Base-by-base conservation (phyloP, 2,329 filamentous ascomycete genomes). In the Stagonosporopsis tanaceti region DNA sequence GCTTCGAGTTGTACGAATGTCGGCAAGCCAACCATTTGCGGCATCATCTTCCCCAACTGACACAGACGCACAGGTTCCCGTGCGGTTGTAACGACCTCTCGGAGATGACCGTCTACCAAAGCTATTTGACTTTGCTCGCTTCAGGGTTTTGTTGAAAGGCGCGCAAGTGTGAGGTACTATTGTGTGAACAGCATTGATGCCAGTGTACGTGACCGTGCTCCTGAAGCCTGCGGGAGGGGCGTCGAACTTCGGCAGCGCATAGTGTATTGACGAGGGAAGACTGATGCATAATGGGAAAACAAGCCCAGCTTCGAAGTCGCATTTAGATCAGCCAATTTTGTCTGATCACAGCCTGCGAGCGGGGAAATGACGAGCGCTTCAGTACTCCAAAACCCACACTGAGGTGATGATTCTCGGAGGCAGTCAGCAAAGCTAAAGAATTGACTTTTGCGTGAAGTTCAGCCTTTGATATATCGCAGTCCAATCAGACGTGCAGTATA, bases 11-110 rank as follows among this genome's bases (percentile, higher is more conserved):
- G 12, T 42, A 57, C 53, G 24, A 44, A 3, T n/a, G 20, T 20
- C 9, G 30, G 30, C 20, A 20, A 44, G 25, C 42, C 30, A 39
- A 52, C 30, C 47, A 37, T 44, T 25, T 51, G 6, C 22, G 20
- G 47, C 39, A n/a, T 20, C 11, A 14, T 22, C 2, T 32, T 44
- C 53, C 42, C 35, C 7, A n/a, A 20, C 20, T 52, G 25, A 32
- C 47, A 57, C 47, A 44, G 25, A 25, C 11, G 28, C 5, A 41
- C 35, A 44, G 32, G 25, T 44, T 28, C 20, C 54, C 42, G 42
- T 44, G 27, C 48, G 54, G 48, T 38, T 57, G 47, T 27, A 17
- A 44, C 38, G 17, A 8, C 8, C 2, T 15, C 9, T 15, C 17
- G 47, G 41, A 47, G 25, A 52, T 44, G 24, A n/a, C 32, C 25